Conservation (phyloP, 2,329 filamentous ascomycete species). For the Neophaeococcomyces mojaviensis region DNA sequence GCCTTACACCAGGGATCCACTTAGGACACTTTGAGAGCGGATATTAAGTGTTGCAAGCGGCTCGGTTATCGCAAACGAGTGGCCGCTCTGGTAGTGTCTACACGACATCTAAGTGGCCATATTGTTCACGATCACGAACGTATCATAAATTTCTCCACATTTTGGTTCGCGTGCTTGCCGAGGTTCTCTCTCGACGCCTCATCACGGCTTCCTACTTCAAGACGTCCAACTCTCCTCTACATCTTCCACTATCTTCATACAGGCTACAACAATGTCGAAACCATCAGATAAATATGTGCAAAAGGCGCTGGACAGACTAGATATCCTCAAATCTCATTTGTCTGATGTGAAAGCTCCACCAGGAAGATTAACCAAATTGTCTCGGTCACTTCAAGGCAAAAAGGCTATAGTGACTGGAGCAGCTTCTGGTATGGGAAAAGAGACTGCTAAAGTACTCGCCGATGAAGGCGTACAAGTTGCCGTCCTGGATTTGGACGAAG, state of each 20-base stretch:
- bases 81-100: no score
- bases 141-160: no score
- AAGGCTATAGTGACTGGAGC: not conserved
- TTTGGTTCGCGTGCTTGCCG: no score
- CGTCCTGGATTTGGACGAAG: not conserved
- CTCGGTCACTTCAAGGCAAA: not conserved
- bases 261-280: not conserved
- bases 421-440: slow-evolving; percentile 1
- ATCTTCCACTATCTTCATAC: slow-evolving; percentile 3
- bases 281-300: not conserved
- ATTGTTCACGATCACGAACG: no score
- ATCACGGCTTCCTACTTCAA: no score
- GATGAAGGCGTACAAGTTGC: slow-evolving; percentile 5
- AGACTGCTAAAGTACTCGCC: not conserved
- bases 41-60: no score
- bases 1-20: no score
- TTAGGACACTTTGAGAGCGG: no score
- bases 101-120: no score
- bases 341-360: not conserved
- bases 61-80: no score
- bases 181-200: no score
- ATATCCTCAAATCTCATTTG: not conserved
- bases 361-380: slow-evolving; percentile 1
- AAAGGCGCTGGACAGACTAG: not conserved
- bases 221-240: no score